phyloP scores from a whole-genome alignment of 2,329 filamentous ascomycete genomes.

The Calonectria pseudoturangicola region DNA sequence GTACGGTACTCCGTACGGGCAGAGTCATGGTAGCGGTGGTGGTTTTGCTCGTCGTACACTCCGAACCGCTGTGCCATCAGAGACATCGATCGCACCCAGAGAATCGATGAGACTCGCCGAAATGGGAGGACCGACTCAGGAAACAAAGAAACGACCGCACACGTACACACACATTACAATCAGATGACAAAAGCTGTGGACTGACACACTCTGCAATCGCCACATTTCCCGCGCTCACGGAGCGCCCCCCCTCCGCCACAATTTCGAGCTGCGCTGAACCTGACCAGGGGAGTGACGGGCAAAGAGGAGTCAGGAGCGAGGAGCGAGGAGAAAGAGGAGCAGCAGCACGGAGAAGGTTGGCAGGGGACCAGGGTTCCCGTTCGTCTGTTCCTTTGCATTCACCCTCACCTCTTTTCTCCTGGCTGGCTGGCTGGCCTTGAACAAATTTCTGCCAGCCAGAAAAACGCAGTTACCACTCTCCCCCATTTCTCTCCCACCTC shows the following conservation, averaged over 20 bases:
- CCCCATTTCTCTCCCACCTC: conserved; percentile 42
- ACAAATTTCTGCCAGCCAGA: conserved; percentile 41
- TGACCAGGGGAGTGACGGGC: conserved; percentile 46
- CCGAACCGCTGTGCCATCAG: conserved; percentile 30
- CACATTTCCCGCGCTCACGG: conserved; percentile 39
- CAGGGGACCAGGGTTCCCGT: conserved; percentile 52
- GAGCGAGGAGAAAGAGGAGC: conserved; percentile 50
- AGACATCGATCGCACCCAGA: conserved; percentile 42
- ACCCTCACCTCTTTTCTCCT: conserved; percentile 40
- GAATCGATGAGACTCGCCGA: conserved; percentile 42
- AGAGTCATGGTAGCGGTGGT: conserved; percentile 22
- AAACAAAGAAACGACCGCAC: conserved; percentile 39
- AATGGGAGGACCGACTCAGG: conserved; percentile 37
- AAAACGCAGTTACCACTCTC: conserved; percentile 48
- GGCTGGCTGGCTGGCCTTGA: conserved; percentile 25
- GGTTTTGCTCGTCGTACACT: conserved; percentile 25
- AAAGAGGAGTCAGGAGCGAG: conserved; percentile 44
- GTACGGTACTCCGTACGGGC: conserved; percentile 39
- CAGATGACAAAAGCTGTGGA: conserved; percentile 38
- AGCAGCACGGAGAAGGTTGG: conserved; percentile 48
- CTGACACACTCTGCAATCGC: conserved; percentile 44
- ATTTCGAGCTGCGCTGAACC: conserved; percentile 49
- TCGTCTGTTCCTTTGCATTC: conserved; percentile 49
- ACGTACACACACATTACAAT: conserved; percentile 34
- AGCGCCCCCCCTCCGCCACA: conserved; percentile 53